Conservation (phyloP, 495 filamentous ascomycete genomes). For the Xylaria intraflava region DNA sequence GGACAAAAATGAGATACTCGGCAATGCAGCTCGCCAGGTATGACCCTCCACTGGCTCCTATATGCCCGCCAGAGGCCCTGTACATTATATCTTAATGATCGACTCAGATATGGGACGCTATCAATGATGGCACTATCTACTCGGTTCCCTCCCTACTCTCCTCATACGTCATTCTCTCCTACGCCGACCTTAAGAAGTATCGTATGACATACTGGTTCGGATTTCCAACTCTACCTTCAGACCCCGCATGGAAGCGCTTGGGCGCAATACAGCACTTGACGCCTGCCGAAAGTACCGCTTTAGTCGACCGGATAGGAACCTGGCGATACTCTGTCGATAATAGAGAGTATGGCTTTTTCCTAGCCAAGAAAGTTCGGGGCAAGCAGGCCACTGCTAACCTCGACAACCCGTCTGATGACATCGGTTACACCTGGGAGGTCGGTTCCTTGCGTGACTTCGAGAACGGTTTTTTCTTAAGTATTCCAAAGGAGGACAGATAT, state of each 20-base stretch:
- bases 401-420: conserved; percentile 27
- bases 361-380: conserved; percentile 63
- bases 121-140: conserved; percentile 91
- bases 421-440: conserved; percentile 67
- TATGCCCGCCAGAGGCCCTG: not conserved
- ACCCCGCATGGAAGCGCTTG: conserved; percentile 64
- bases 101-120: conserved; percentile 88
- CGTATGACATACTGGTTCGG: conserved; percentile 92
- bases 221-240: conserved; percentile 86
- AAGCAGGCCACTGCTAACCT: conserved; percentile 9
- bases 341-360: conserved; percentile 86
- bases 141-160: conserved; percentile 85
- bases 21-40: conserved; percentile 69
- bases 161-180: conserved; percentile 84
- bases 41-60: conserved; percentile 15
- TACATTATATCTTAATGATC: conserved; percentile 11
- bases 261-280: conserved; percentile 48
- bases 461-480: conserved; percentile 72
- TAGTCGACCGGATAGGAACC: conserved; percentile 74
- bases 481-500: conserved; percentile 63
- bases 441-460: conserved; percentile 72
- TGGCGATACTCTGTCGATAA: conserved; percentile 77
- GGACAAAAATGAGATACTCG: conserved; percentile 65
- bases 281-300: conserved; percentile 57
- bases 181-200: conserved; percentile 94